Evolutionary conservation across 163 green algal species (phyloP), one percentile per base, ranked within the genome.

Genomic region (Coccomyxa subellipsoidea): DNA sequence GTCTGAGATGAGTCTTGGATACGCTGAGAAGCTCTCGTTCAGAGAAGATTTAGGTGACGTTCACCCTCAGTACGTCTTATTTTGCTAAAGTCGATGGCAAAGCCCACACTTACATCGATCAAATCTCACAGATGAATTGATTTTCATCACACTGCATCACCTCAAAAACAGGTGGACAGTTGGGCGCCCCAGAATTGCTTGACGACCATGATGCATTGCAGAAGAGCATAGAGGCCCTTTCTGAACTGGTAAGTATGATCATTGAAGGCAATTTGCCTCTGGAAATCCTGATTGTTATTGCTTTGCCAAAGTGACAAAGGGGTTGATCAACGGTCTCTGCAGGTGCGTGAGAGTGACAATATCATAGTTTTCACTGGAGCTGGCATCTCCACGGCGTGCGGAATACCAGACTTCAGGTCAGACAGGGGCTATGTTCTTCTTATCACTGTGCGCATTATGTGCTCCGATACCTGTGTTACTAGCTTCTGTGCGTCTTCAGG

Each of bases 291-390:
- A n/a, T n/a, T n/a, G n/a, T n/a, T n/a, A n/a, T n/a, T n/a, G n/a
- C n/a, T n/a, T n/a, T n/a, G n/a, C n/a, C n/a, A n/a, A n/a, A n/a
- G n/a, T n/a, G n/a, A n/a, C n/a, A n/a, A n/a, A n/a, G n/a, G n/a
- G n/a, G n/a, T n/a, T n/a, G n/a, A n/a, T n/a, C n/a, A n/a, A n/a
- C n/a, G n/a, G n/a, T n/a, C n/a, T 35, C 35, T 76, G 79, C 90
- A 94, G 91, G 81, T 94, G 1, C 54, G 40, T 0, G 75, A 84
- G 12, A 83, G 84, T 2, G 79, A 83, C n/a, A 83, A 77, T 15
- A 82, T 95, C 0, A 83, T 98, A 0, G 86, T 92, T 0, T 97
- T 98, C 83, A 98, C 95, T 4, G 95, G 96, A 0, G 96, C 96
- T 7, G 96, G 96, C 38, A 95, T 99, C 69, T 96, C 89, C 39